Evolutionary conservation across 1,284 basidiomycete genomes (phyloP), one percentile per base, ranked within the genome.

Genomic region (Rhodotorula sp.): DNA sequence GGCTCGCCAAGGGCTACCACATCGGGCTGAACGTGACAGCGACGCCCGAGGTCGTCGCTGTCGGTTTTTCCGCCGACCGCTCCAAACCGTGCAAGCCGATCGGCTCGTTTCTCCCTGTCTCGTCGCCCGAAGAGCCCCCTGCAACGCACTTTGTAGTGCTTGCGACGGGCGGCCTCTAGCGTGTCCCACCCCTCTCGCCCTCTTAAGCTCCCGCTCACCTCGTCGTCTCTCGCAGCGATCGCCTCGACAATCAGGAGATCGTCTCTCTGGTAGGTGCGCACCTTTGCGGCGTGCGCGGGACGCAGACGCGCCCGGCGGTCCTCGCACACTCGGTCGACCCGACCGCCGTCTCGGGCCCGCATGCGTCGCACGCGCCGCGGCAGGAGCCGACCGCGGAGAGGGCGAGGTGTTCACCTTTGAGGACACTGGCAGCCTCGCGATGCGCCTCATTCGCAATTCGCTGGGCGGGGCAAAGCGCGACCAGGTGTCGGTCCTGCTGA

Each of bases 21-120:
- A 94, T 94, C 0, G 96, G 97, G 3, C 97, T 97, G 17, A 99
- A 99, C 82, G 96, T 99, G 21, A 83, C 82, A 37, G 90, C 96
- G 7, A 86, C 86, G 32, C 97, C 97, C 0, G 94, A 92, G 67
- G 88, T 97, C n/a, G 91, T 90, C 64, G 78, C 67, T 29, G 66
- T 75, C 51, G 75, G 73, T 53, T 69, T 77, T 4, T 69, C 67
- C 19, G 51, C 61, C 32, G 70, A 58, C 36, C 69, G 61, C 8
- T 41, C 67, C 1, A 66, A 64, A 34, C 10, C 36, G 8, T 67
- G 73, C 50, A 71, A 72, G 56, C 69, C 75, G n/a, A 74, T 76
- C 66, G 70, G 72, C 29, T 74, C 75, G 9, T 76, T 76, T 73
- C 61, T 76, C 22, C 75, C 75, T 50, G 70, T 75, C 46, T 68